These are phyloP conservation scores for Penicillium sp. DNA, from an alignment of 2,329 filamentous ascomycete species.

Conservation along the genomic window DNA sequence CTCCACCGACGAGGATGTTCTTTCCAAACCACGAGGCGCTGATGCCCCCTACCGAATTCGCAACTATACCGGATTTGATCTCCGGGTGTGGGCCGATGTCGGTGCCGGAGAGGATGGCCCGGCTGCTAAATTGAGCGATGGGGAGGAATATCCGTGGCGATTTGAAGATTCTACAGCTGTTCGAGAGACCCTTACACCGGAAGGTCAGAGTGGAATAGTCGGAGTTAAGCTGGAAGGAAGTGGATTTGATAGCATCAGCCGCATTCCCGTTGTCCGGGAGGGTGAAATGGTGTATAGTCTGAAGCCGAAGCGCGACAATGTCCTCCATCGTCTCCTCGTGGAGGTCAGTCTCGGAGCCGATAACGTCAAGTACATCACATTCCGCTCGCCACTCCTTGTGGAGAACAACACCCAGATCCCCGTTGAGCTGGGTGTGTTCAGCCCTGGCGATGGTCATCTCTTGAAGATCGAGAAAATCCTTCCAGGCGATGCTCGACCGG, in stretches of 20 bases:
- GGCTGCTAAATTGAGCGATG: conserved; percentile 76
- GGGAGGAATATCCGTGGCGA: conserved; percentile 87
- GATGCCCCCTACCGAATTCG: conserved; percentile 91
- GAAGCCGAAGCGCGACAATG: conserved; percentile 76
- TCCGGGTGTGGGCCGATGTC: conserved; percentile 75
- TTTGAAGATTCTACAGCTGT: conserved; percentile 97
- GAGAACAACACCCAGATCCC: conserved; percentile 98
- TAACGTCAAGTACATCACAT: conserved; percentile 97
- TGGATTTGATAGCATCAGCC: conserved; percentile 84
- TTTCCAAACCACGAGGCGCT: conserved; percentile 85
- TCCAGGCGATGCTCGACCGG: conserved; percentile 82
- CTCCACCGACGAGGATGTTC: conserved; percentile 78
- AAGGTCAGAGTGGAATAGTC: conserved; percentile 74
- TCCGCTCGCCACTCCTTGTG: conserved; percentile 83
- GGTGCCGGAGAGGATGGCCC: conserved; percentile 61
- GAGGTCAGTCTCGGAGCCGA: conserved; percentile 87
- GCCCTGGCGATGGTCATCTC: conserved; percentile 77
- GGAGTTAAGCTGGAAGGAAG: conserved; percentile 84
- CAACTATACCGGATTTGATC: conserved; percentile 92
- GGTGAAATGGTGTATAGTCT: conserved; percentile 88
- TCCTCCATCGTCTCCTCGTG: conserved; percentile 84
- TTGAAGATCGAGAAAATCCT: conserved; percentile 97
- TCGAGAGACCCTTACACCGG: conserved; percentile 83
- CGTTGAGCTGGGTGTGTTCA: conserved; percentile 87
- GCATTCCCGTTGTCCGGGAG: conserved; percentile 87